Evolutionary conservation across 2,329 filamentous ascomycete genomes (phyloP).

Genomic region (Colletotrichum chrysophilum): DNA sequence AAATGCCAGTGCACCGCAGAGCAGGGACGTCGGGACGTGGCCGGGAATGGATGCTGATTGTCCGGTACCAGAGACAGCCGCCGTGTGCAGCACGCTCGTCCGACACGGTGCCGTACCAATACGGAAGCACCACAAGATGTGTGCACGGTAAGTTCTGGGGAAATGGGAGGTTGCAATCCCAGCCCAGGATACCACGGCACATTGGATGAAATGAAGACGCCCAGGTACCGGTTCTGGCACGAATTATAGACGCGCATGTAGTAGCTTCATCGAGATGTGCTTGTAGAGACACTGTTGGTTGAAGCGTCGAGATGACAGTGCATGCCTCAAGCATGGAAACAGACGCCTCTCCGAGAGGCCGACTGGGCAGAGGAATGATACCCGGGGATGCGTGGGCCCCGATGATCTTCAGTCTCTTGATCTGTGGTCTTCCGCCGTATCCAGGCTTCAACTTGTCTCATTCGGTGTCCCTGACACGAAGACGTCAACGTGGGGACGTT

Average conservation of each 20-base stretch:
- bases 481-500: slow-evolving; percentile 13
- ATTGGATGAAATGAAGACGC: slow-evolving; percentile 1
- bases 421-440: slow-evolving; percentile 11
- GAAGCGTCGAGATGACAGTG: slow-evolving; percentile 5
- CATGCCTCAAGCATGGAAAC: neutral
- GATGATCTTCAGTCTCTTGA: neutral
- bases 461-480: neutral
- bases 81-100: neutral
- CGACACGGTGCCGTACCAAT: slow-evolving; percentile 2
- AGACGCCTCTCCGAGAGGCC: neutral
- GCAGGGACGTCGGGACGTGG: neutral
- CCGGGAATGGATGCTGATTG: slow-evolving; percentile 7
- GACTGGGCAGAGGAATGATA: slow-evolving; percentile 3
- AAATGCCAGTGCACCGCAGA: neutral
- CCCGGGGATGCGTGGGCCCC: neutral
- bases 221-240: neutral
- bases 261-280: neutral
- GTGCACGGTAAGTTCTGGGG: neutral
- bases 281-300: neutral
- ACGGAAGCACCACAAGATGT: neutral
- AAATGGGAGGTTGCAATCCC: neutral
- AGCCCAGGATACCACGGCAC: neutral
- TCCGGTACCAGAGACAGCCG: neutral
- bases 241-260: neutral
- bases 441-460: neutral